Conservation (phyloP, 1,284 basidiomycete genomes). For the Trichosporon coremiiforme region DNA sequence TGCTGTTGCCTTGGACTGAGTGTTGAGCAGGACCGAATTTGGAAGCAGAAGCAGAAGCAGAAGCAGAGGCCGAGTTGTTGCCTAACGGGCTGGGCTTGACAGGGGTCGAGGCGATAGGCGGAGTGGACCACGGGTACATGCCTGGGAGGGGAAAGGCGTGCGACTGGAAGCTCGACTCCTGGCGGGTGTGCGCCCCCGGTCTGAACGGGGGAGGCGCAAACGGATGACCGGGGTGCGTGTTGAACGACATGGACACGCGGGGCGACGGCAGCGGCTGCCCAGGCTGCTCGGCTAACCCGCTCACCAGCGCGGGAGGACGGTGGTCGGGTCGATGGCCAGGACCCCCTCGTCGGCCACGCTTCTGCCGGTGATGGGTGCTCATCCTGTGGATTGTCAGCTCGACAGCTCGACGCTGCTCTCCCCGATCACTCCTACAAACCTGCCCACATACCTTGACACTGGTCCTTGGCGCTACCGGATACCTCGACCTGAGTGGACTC, state of each 20-base stretch:
- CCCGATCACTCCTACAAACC: too few relatives aligned
- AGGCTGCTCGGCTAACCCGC: slow-evolving; percentile 4
- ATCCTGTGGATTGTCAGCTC: slow-evolving; percentile 7
- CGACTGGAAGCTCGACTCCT: slow-evolving; percentile 21
- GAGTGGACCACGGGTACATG: slow-evolving; percentile 24
- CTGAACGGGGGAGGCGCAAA: neutral
- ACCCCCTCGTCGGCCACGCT: slow-evolving; percentile 3
- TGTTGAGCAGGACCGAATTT: neutral
- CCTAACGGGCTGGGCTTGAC: slow-evolving; percentile 7
- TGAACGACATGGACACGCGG: slow-evolving; percentile 16
- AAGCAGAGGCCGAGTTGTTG: neutral
- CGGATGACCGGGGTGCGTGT: slow-evolving; percentile 1
- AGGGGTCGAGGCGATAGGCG: neutral
- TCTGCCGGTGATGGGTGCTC: slow-evolving; percentile 15
- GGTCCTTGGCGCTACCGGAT: neutral
- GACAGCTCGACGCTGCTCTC: neutral
- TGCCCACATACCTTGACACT: slow-evolving; percentile 9
- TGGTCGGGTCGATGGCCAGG: slow-evolving; percentile 3
- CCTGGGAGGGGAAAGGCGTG: slow-evolving; percentile 22
- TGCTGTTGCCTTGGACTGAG: neutral
- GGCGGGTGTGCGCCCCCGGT: slow-evolving; percentile 19
- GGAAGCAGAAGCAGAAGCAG: slow-evolving; percentile 11
- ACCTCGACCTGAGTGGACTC: neutral
- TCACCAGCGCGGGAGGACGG: neutral
- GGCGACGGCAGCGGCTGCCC: slow-evolving; percentile 8